These are phyloP conservation scores for Capillidium heterosporum DNA, from an alignment of 371 early-diverging fungal genomes.

Conservation along the genomic window DNA sequence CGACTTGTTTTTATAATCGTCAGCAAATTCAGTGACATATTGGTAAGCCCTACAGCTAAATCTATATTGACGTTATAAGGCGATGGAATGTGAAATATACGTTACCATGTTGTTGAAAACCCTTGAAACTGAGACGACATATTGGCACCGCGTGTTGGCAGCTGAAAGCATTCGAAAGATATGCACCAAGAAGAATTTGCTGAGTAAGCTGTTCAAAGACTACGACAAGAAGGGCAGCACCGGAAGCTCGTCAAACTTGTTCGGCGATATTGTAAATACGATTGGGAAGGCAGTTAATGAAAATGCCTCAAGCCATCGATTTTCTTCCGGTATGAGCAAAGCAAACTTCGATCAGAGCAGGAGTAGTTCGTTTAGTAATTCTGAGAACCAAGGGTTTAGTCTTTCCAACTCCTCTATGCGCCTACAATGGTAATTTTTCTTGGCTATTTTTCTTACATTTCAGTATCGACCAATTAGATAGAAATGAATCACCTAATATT, in stretches of 20 bases:
- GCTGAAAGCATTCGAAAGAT: slow-evolving; percentile 67
- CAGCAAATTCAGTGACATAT: slow-evolving; percentile 47
- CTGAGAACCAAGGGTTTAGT: slow-evolving; percentile 19
- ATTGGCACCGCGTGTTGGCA: slow-evolving; percentile 78
- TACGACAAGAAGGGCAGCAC: slow-evolving; percentile 41
- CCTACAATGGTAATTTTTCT: slow-evolving; percentile 40
- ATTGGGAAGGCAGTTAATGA: slow-evolving; percentile 64
- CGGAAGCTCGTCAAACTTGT: slow-evolving; percentile 47
- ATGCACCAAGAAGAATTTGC: slow-evolving; percentile 33
- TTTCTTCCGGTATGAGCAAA: slow-evolving; percentile 21
- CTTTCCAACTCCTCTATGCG: slow-evolving; percentile 36
- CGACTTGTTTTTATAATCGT: slow-evolving; percentile 65
- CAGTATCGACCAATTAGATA: slow-evolving; percentile 81
- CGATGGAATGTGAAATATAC: slow-evolving; percentile 85
- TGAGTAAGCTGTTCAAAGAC: slow-evolving; percentile 42
- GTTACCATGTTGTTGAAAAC: slow-evolving; percentile 71
- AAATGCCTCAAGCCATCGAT: slow-evolving; percentile 32
- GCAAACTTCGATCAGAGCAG: slow-evolving; percentile 8
- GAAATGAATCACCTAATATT: slow-evolving; percentile 68
- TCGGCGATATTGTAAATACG: slow-evolving; percentile 60
- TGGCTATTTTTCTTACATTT: not conserved
- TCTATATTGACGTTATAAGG: slow-evolving; percentile 15
- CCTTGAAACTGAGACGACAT: slow-evolving; percentile 43
- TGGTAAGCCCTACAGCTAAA: slow-evolving; percentile 24
- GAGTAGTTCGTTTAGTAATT: slow-evolving; percentile 14